Percentiles rank a stretch among this genome's conserved stretches.
Conservation (phyloP, 306 rosid species). For the Cucumis hystrix region DNA sequence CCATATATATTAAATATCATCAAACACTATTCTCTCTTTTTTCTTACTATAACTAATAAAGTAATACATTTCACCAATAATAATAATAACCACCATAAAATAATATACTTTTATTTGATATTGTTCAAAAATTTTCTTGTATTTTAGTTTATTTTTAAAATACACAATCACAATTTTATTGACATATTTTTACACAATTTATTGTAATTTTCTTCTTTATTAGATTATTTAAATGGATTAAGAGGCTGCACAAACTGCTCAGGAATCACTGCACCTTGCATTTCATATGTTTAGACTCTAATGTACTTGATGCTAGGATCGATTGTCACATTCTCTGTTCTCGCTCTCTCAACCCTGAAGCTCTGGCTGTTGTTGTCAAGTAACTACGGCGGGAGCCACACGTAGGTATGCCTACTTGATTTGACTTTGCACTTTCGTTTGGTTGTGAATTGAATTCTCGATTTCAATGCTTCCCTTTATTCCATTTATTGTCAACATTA, state of each 20-base stretch:
- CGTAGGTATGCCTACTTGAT: neutral
- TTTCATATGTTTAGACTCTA: slow-evolving; percentile 51
- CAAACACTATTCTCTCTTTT: neutral
- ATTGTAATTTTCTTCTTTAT: neutral
- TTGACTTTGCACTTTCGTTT: neutral
- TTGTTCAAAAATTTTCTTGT: too few species aligned
- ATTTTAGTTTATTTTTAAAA: too few species aligned
- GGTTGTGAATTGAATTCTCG: neutral
- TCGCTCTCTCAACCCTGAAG: slow-evolving; percentile 67
- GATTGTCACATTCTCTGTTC: slow-evolving; percentile 64
- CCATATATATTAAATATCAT: neutral
- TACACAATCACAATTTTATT: too few species aligned
- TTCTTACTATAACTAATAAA: too few species aligned
- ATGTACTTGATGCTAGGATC: slow-evolving; percentile 45
- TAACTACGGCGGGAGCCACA: slow-evolving; percentile 29
- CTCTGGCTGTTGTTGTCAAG: slow-evolving; percentile 61
- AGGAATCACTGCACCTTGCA: slow-evolving; percentile 72
- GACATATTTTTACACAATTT: too few species aligned
- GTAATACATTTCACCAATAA: too few species aligned
- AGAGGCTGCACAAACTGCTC: slow-evolving; percentile 43
- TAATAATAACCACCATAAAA: too few species aligned
- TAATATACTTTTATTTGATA: too few species aligned
- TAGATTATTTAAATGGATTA: slow-evolving; percentile 32
- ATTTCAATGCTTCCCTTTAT: neutral
- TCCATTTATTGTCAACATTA: neutral